Evolutionary conservation across 2,329 filamentous ascomycete genomes (phyloP).

Genomic region (Diaporthe australafricana): DNA sequence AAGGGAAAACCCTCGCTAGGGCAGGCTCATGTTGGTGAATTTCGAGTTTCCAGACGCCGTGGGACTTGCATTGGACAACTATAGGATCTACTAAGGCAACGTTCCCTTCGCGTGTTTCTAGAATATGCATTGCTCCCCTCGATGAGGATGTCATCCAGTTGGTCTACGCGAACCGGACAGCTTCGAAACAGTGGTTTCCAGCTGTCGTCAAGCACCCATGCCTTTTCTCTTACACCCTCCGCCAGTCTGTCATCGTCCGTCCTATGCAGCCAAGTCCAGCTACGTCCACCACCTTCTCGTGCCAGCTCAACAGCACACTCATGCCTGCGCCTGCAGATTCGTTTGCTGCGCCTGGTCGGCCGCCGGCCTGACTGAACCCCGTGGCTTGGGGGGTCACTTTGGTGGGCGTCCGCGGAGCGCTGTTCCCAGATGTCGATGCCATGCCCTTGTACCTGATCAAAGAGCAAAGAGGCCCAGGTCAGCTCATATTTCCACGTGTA

Average conservation of each 20-base stretch:
- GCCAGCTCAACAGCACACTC: conserved; percentile 98
- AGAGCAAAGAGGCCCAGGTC: conserved; percentile 24
- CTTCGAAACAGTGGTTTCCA: not conserved
- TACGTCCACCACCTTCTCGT: conserved; percentile 97
- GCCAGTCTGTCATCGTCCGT: conserved; percentile 95
- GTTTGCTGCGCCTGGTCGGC: conserved; percentile 62
- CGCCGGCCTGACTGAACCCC: conserved; percentile 85
- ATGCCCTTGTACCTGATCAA: conserved; percentile 87
- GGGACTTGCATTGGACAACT: not conserved
- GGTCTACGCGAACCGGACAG: not conserved
- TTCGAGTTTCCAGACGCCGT: not conserved
- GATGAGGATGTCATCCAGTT: not conserved
- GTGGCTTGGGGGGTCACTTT: conserved; percentile 79
- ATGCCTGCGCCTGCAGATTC: conserved; percentile 87
- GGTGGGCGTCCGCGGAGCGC: conserved; percentile 60
- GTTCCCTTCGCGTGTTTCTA: not conserved
- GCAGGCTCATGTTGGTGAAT: no score
- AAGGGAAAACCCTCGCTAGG: not conserved
- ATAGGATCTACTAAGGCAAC: not conserved
- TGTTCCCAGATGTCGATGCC: conserved; percentile 57
- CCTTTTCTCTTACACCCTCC: conserved; percentile 77
- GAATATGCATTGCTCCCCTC: not conserved
- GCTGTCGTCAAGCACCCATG: not conserved
- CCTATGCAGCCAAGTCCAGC: conserved; percentile 92
- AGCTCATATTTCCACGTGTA: conserved; percentile 16